Conservation (phyloP, 1,139 yeast species). For the Nakaseomyces bracarensis region DNA sequence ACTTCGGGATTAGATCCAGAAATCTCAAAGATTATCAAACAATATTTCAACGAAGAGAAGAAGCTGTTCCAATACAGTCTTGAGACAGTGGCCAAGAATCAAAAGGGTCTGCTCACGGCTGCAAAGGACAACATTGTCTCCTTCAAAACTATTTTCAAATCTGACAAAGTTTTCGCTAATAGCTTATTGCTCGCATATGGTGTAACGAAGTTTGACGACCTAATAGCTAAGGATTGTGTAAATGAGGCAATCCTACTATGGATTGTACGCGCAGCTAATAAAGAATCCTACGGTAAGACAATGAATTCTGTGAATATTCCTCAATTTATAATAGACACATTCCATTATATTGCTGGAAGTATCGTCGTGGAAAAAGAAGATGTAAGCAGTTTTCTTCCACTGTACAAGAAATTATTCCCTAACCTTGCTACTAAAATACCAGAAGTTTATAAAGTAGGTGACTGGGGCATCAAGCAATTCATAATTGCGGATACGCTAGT, state of each 20-base stretch:
- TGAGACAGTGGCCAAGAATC: conserved; percentile 42
- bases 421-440: conserved; percentile 47
- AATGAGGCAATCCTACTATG: conserved; percentile 58
- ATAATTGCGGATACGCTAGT: conserved; percentile 53
- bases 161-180: conserved; percentile 47
- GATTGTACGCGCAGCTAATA: conserved; percentile 52
- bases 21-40: conserved; percentile 32
- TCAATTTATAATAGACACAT: conserved; percentile 43
- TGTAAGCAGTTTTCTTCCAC: conserved; percentile 44
- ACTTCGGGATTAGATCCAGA: conserved; percentile 10
- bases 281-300: conserved; percentile 28
- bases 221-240: conserved; percentile 41
- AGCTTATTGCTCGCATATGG: conserved; percentile 52
- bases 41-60: conserved; percentile 41
- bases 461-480: conserved; percentile 55
- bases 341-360: conserved; percentile 36
- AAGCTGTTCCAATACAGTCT: conserved; percentile 39
- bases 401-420: conserved; percentile 52
- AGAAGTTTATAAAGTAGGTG: conserved; percentile 50
- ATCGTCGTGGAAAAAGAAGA: conserved; percentile 42
- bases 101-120: conserved; percentile 41
- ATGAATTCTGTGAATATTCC: conserved; percentile 36
- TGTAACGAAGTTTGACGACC: conserved; percentile 44
- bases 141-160: conserved; percentile 49
- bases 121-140: conserved; percentile 37